A percentile compares a stretch with the other conserved stretches of the same genome.
phyloP scores from a whole-genome alignment of 345 rosid genomes.

The Moringa oleifera region DNA sequence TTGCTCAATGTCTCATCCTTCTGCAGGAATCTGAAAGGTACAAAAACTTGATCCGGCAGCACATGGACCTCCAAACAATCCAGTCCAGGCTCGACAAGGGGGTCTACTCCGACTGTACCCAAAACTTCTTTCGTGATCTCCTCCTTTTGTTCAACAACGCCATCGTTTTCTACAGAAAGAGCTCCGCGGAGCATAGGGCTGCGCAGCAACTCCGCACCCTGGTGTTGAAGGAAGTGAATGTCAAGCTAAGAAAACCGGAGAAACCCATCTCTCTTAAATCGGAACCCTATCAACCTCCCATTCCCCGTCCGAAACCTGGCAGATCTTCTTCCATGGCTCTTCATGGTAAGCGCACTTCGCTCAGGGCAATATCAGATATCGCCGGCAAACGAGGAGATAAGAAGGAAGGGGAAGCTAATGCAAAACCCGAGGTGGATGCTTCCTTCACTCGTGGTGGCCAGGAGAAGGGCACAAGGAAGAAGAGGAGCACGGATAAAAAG shows the following conservation, averaged over 20 bases:
- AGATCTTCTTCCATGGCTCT: constrained; percentile 27
- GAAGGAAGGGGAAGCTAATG: constrained; percentile 25
- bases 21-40: constrained; percentile 49
- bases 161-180: constrained; percentile 33
- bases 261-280: constrained; percentile 8
- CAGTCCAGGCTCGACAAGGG: constrained; percentile 40
- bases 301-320: constrained; percentile 16
- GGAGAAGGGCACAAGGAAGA: no score
- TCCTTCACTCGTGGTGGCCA: no score
- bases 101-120: constrained; percentile 26
- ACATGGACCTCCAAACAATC: constrained; percentile 38
- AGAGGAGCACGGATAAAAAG: no score
- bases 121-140: constrained; percentile 39
- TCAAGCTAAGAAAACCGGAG: constrained; percentile 16
- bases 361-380: constrained; percentile 16
- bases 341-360: constrained; percentile 25
- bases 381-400: constrained; percentile 15
- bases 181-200: constrained; percentile 31
- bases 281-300: constrained; percentile 8
- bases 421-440: no score
- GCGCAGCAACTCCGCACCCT: constrained; percentile 36
- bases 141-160: constrained; percentile 44
- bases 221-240: constrained; percentile 33
- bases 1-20: no score
- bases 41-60: constrained; percentile 42